Evolutionary conservation across 257 asterid genomes (phyloP).

Genomic region (Solanum medicagineum): DNA sequence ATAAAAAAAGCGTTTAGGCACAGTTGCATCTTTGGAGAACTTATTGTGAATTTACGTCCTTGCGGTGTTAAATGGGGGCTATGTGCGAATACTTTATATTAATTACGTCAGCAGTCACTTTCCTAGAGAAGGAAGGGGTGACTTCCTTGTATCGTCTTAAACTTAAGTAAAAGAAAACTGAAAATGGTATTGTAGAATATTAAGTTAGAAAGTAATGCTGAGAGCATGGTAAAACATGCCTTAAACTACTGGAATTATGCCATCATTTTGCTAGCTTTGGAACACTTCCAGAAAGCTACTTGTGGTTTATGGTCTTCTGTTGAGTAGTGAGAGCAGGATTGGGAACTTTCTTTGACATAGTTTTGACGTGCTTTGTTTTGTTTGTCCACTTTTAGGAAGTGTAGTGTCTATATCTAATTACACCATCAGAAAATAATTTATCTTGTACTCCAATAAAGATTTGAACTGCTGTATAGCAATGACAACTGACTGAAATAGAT

Average conservation of each 20-base stretch:
- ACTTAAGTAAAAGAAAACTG: too few relatives aligned
- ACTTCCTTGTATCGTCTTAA: neutral
- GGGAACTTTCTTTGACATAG: neutral
- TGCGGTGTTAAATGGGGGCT: neutral
- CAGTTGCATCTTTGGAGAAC: neutral
- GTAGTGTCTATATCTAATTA: neutral
- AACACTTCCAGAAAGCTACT: neutral
- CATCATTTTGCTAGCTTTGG: too few relatives aligned
- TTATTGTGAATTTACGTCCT: neutral
- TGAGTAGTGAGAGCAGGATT: neutral
- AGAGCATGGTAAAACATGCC: too few relatives aligned
- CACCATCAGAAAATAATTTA: neutral
- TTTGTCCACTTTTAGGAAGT: neutral
- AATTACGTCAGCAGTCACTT: neutral
- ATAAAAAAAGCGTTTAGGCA: neutral
- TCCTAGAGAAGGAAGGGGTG: neutral
- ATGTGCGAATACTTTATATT: neutral
- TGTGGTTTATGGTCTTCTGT: neutral
- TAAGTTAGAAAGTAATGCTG: neutral
- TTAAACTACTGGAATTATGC: too few relatives aligned
- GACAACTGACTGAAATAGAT: neutral
- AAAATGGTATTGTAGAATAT: too few relatives aligned
- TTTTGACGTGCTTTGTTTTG: neutral
- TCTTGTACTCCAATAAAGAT: neutral
- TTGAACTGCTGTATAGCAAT: neutral